phyloP scores from a whole-genome alignment of 129 eudicot genomes.

The Chrysanthemum makinoi region DNA sequence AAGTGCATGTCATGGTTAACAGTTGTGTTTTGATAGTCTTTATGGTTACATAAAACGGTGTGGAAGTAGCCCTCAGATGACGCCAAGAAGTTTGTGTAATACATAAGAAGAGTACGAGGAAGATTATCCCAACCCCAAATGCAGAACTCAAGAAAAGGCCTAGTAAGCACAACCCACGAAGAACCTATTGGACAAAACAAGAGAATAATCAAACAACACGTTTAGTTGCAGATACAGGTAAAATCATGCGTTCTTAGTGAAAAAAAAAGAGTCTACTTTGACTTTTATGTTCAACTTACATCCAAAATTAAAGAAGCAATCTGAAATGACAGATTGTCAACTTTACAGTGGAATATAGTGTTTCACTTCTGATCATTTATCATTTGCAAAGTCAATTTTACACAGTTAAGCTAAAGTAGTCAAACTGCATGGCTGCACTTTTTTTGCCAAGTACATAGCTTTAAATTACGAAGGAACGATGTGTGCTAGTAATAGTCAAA shows the following conservation, averaged over 20 bases:
- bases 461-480: not conserved
- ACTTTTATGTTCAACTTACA: not conserved
- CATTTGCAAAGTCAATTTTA: not conserved
- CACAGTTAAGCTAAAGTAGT: not conserved
- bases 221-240: constrained; percentile 1
- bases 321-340: not conserved
- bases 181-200: constrained; percentile 50
- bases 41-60: constrained; percentile 87
- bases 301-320: not conserved
- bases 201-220: not conserved
- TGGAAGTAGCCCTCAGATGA: constrained; percentile 91
- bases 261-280: not conserved
- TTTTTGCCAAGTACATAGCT: not conserved
- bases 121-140: constrained; percentile 99
- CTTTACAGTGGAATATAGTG: not conserved
- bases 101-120: constrained; percentile 95
- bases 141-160: constrained; percentile 88
- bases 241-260: not conserved
- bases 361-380: no score
- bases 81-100: constrained; percentile 87
- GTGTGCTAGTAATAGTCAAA: not conserved
- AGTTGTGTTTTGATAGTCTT: constrained; percentile 87
- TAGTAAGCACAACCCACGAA: constrained; percentile 78
- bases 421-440: not conserved
- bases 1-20: constrained; percentile 91